A percentile compares a stretch with the other conserved stretches of the same genome.
Conservation (phyloP, 495 filamentous ascomycete genomes). For the Trichoderma reesei region DNA sequence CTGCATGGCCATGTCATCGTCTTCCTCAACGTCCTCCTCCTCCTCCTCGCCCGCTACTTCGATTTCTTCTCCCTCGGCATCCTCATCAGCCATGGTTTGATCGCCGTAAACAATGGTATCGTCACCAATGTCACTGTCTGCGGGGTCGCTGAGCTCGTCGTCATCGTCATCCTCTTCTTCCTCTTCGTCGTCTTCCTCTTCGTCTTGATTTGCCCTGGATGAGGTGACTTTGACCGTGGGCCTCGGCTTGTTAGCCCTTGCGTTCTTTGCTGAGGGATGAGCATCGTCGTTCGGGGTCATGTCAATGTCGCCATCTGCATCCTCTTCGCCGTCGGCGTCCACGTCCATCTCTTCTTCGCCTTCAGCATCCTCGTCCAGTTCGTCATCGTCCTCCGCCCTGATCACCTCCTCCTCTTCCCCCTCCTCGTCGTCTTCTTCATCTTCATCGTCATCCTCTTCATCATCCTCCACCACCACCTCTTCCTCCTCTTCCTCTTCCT, state of each 20-base stretch:
- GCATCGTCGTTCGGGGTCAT: background rate
- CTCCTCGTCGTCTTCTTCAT: conserved; percentile 21
- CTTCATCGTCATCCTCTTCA: conserved; percentile 37
- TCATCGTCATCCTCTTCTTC: conserved; percentile 35
- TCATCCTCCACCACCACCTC: conserved; percentile 30
- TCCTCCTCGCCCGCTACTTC: conserved; percentile 58
- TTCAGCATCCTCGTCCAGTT: conserved; percentile 34
- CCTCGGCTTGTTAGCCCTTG: conserved; percentile 17
- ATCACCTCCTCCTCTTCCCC: conserved; percentile 11
- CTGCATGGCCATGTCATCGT: conserved; percentile 30
- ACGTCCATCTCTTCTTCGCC: conserved; percentile 25
- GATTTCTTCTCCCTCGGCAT: conserved; percentile 49
- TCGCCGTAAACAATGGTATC: conserved; percentile 22
- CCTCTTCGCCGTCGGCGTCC: conserved; percentile 16
- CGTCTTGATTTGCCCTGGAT: conserved; percentile 14
- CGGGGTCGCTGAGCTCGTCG: conserved; percentile 43
- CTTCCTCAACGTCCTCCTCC: conserved; percentile 41
- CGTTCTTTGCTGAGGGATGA: background rate
- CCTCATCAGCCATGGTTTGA: conserved; percentile 40
- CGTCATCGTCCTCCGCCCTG: conserved; percentile 22
- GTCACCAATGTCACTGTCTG: conserved; percentile 25
- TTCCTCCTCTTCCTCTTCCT: conserved; percentile 38
- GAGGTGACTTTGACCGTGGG: background rate
- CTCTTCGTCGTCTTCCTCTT: conserved; percentile 38
- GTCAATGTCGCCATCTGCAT: conserved; percentile 35